These are phyloP conservation scores for Mycena venus DNA, from an alignment of 768 basidiomycete species.

Conservation along the genomic window DNA sequence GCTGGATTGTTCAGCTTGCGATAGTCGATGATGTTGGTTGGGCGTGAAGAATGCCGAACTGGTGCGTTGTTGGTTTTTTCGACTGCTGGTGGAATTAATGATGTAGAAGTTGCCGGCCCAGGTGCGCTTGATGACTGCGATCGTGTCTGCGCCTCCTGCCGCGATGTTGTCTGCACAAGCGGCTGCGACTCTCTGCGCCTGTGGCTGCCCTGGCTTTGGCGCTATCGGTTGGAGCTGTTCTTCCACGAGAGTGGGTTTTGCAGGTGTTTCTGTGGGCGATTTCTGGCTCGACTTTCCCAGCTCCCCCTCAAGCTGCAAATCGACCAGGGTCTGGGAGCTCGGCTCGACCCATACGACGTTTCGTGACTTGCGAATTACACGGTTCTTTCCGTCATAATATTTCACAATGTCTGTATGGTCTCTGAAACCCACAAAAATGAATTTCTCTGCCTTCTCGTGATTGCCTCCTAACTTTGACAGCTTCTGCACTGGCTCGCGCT, in stretches of 20 bases:
- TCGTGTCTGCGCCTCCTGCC: background rate
- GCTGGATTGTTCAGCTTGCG: too few relatives aligned
- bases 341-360: too few relatives aligned
- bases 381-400: too few relatives aligned
- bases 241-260: constrained; percentile 4
- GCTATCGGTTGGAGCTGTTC: too few relatives aligned
- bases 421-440: too few relatives aligned
- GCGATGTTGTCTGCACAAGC: background rate
- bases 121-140: too few relatives aligned
- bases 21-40: too few relatives aligned
- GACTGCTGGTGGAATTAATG: background rate
- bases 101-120: background rate
- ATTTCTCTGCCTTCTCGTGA: constrained; percentile 15
- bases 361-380: too few relatives aligned
- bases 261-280: constrained; percentile 17
- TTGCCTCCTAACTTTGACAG: constrained; percentile 27
- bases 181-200: constrained; percentile 9
- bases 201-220: background rate
- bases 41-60: background rate
- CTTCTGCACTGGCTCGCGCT: constrained; percentile 11
- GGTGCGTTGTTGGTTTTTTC: too few relatives aligned
- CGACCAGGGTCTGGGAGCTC: too few relatives aligned
- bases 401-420: too few relatives aligned
- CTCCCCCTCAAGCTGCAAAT: too few relatives aligned
- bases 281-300: constrained; percentile 11